These are phyloP conservation scores for Aphanomyces stellatus DNA, from an alignment of 352 stramenopile genomes.

Conservation along the genomic window DNA sequence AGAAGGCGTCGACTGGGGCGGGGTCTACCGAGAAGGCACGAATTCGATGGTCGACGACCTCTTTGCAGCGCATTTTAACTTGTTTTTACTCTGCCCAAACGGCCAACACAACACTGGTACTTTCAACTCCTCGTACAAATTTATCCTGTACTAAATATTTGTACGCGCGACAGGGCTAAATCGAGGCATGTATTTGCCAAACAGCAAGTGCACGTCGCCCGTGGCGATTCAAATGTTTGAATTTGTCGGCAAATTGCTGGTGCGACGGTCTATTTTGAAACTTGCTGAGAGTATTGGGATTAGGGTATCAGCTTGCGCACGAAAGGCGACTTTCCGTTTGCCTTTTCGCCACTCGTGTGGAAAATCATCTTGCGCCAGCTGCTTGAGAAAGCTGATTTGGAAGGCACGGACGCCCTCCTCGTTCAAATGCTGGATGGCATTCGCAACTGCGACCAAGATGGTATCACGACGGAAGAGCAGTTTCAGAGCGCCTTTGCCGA, in stretches of 20 bases:
- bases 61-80: constrained; percentile 73
- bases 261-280: neutral
- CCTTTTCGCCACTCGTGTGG: constrained; percentile 90
- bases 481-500: constrained; percentile 64
- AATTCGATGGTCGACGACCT: constrained; percentile 87
- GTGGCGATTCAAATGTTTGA: constrained; percentile 88
- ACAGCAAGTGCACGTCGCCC: constrained; percentile 81
- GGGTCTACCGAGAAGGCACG: constrained; percentile 80
- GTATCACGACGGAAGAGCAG: constrained; percentile 66
- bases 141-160: neutral
- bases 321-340: constrained; percentile 88
- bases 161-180: constrained; percentile 29
- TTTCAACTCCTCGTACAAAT: neutral
- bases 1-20: constrained; percentile 84
- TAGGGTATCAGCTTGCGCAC: constrained; percentile 88
- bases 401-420: constrained; percentile 84
- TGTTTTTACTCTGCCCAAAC: constrained; percentile 83
- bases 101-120: constrained; percentile 77
- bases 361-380: constrained; percentile 84
- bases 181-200: constrained; percentile 81
- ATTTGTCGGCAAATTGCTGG: constrained; percentile 90
- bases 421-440: constrained; percentile 86
- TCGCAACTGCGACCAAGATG: constrained; percentile 67
- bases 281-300: neutral
- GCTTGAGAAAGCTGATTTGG: constrained; percentile 71